These are phyloP conservation scores for Colletotrichum sp. DNA, from an alignment of 2,329 filamentous ascomycete species.

Conservation along the genomic window DNA sequence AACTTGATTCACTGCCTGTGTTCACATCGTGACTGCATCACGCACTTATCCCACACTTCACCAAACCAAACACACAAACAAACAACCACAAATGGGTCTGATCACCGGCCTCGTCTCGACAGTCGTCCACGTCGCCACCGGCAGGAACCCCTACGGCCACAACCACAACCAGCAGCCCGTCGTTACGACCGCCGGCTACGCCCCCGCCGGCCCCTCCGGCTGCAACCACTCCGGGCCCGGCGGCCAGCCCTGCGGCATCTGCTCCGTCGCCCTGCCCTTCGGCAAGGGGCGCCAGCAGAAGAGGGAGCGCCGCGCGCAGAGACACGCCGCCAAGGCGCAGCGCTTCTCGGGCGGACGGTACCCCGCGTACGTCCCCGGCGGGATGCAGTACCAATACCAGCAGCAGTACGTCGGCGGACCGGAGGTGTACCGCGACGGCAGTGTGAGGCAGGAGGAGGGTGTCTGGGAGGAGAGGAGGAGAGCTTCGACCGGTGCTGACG, in stretches of 20 bases:
- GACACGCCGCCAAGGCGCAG: conserved; percentile 11
- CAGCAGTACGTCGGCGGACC: neutral
- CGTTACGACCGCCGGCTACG: neutral
- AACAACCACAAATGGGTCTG: conserved; percentile 8
- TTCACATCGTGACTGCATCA: neutral
- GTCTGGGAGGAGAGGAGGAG: neutral
- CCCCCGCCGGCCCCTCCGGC: neutral
- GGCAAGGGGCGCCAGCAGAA: conserved; percentile 14
- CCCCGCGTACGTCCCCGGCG: neutral
- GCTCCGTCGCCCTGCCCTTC: conserved; percentile 7
- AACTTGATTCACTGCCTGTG: neutral
- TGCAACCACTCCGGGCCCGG: neutral
- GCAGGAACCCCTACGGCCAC: conserved; percentile 15
- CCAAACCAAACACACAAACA: neutral
- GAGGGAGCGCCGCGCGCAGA: neutral
- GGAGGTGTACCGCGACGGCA: neutral
- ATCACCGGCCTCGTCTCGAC: conserved; percentile 19
- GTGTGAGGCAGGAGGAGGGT: neutral
- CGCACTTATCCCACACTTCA: neutral
- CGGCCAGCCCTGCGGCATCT: conserved; percentile 14
- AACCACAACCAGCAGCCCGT: neutral
- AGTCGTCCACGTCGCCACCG: conserved; percentile 14
- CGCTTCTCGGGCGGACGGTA: neutral
- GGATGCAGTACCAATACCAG: neutral
- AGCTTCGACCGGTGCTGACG: neutral